A percentile compares a stretch with the other conserved stretches of the same genome.
phyloP scores from a whole-genome alignment of 2,329 filamentous ascomycete species.

The Chaetomium sp. region DNA sequence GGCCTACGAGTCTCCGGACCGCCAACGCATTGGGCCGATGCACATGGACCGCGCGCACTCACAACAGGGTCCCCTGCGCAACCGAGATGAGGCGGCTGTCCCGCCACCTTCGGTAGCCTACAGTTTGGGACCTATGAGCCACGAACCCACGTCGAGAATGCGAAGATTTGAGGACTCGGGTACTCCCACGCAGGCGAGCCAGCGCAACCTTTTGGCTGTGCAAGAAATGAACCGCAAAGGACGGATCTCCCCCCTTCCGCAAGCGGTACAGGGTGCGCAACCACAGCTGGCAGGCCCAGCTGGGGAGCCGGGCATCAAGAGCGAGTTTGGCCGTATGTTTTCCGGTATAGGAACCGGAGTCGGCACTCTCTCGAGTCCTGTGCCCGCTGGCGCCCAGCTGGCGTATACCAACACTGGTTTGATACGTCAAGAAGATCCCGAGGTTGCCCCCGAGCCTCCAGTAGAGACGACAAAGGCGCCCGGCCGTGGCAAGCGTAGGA shows the following conservation, averaged over 20 bases:
- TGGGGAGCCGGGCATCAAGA: constrained; percentile 85
- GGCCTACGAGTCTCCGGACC: constrained; percentile 46
- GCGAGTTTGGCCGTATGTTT: constrained; percentile 90
- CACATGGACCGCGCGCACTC: constrained; percentile 30
- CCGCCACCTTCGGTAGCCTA: constrained; percentile 48
- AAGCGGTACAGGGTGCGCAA: constrained; percentile 89
- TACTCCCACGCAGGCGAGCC: constrained; percentile 50
- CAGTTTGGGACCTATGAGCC: constrained; percentile 36
- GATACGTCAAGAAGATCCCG: constrained; percentile 48
- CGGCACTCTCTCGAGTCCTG: constrained; percentile 46
- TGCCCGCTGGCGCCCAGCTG: constrained; percentile 36
- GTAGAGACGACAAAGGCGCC: constrained; percentile 35
- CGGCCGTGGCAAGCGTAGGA: constrained; percentile 55
- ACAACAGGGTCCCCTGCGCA: constrained; percentile 33
- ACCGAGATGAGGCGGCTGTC: constrained; percentile 41
- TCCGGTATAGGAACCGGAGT: constrained; percentile 71
- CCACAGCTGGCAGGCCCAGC: constrained; percentile 70
- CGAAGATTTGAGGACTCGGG: constrained; percentile 46
- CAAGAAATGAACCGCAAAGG: constrained; percentile 78
- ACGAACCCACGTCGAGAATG: constrained; percentile 36
- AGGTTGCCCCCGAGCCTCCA: constrained; percentile 39
- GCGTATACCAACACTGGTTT: constrained; percentile 42
- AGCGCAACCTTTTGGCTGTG: constrained; percentile 65
- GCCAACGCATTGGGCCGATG: constrained; percentile 38
- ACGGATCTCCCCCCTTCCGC: constrained; percentile 79